Conservation (phyloP, 1,284 basidiomycete genomes). For the Rhodotorula mucilaginosa region DNA sequence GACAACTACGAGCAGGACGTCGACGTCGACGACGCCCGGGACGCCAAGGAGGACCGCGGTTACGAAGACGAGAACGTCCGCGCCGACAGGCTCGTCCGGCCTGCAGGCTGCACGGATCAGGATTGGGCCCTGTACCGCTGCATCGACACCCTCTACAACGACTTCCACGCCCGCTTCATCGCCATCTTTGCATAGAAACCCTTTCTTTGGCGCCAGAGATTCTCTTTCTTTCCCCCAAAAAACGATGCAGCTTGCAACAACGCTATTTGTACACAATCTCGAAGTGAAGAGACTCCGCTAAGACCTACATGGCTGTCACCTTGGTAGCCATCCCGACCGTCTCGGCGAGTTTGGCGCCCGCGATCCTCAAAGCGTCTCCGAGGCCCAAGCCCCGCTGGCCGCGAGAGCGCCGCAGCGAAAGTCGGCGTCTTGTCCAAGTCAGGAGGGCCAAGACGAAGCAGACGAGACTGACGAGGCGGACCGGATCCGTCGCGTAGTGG, state of each 20-base stretch:
- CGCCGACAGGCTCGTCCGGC: conserved; percentile 47
- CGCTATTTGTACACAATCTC: neutral
- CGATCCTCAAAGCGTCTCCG: conserved; percentile 1
- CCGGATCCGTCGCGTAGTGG: conserved; percentile 28
- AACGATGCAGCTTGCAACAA: neutral
- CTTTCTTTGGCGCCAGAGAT: neutral
- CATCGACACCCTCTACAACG: conserved; percentile 52
- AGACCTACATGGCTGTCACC: conserved; percentile 25
- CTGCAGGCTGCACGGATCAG: conserved; percentile 41
- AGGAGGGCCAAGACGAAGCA: conserved; percentile 26
- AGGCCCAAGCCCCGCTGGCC: conserved; percentile 15
- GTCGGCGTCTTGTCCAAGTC: conserved; percentile 22
- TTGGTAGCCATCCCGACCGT: conserved; percentile 38
- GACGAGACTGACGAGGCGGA: conserved; percentile 26
- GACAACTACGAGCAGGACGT: conserved; percentile 45
- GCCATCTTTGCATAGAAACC: conserved; percentile 55
- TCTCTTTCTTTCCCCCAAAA: neutral
- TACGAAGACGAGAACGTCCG: conserved; percentile 45
- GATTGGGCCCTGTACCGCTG: conserved; percentile 63
- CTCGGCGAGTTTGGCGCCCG: conserved; percentile 16
- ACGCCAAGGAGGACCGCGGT: conserved; percentile 33
- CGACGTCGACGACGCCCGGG: conserved; percentile 42
- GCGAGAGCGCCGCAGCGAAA: conserved; percentile 1
- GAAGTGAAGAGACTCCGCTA: neutral
- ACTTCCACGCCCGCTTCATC: conserved; percentile 60